Base-by-base conservation (phyloP, 495 filamentous ascomycete genomes). In the Neurospora sp. region DNA sequence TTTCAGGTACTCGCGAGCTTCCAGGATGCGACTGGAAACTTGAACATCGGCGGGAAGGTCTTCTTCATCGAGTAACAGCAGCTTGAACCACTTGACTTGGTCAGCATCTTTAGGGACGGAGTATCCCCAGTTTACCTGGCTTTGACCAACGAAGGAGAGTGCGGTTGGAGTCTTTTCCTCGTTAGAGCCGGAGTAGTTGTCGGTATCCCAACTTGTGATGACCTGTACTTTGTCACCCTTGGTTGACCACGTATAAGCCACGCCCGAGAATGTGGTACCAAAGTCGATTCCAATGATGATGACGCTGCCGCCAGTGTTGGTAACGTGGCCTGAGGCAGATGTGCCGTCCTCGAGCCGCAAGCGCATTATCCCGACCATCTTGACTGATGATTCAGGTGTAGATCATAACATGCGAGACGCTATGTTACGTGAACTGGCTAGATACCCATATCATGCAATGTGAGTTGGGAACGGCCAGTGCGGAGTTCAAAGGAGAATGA, bases 71-170 rank as follows among this genome's bases (percentile, higher is more conserved):
- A 82, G 15, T 5, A 83, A 71, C 3, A 81, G 72, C 0, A 83
- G 73, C 76, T 83, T 83, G 70, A 82, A 80, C 80, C 80, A 82
- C 37, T 71, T 69, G 5, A 79, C 19, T 4, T 76, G 74, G 19
- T 80, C 72, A 0, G 36, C 48, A 10, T 77, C 74, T 10, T 34
- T 8, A 0, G 76, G 74, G 2, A 81, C 72, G 0, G 40, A 71
- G 39, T 80, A 80, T 0, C 81, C 81, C 81, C 80, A 82, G 42
- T 19, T n/a, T 19, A 71, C 11, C 11, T 70, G 37, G 34, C 38
- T 3, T 34, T 71, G 6, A 21, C 28, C 28, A 10, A 66, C 3
- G 48, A 71, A 77, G 2, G 74, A 74, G 13, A 78, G 69, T 13
- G 71, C 66, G 28, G 71, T 79, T 31, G 76, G 75, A 0, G 74